These are phyloP conservation scores for Fusarium equiseti DNA, from an alignment of 2,329 filamentous ascomycete genomes.

Conservation along the genomic window DNA sequence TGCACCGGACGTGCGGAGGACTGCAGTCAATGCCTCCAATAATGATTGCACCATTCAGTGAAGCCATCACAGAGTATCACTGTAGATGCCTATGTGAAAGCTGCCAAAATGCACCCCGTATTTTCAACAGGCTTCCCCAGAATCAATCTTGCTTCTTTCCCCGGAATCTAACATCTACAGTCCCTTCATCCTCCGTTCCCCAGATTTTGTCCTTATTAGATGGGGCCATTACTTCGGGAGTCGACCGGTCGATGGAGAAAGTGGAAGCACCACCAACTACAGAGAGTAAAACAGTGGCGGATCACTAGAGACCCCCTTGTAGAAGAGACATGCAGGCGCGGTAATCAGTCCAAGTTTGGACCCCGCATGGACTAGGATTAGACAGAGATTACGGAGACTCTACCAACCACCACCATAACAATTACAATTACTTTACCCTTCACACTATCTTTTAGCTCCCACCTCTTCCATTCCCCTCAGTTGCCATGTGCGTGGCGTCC, in stretches of 20 bases:
- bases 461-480: conserved; percentile 1
- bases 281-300: conserved; percentile 6
- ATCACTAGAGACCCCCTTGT: conserved; percentile 19
- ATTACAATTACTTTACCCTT: conserved; percentile 16
- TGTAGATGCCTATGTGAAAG: background rate
- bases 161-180: conserved; percentile 28
- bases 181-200: conserved; percentile 27
- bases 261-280: conserved; percentile 26
- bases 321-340: conserved; percentile 14
- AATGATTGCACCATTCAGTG: background rate
- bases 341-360: conserved; percentile 37
- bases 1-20: conserved; percentile 35
- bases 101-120: conserved; percentile 21
- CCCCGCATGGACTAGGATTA: conserved; percentile 32
- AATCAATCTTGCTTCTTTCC: conserved; percentile 33
- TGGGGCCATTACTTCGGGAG: conserved; percentile 27
- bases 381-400: conserved; percentile 12
- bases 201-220: conserved; percentile 16
- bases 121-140: conserved; percentile 36
- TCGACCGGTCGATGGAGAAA: conserved; percentile 31
- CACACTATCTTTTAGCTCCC: conserved; percentile 10
- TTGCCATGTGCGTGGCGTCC: conserved; percentile 48
- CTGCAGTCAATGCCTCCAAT: conserved; percentile 3
- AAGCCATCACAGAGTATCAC: conserved; percentile 13
- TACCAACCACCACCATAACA: conserved; percentile 18